Conservation (phyloP, 345 rosid species). For the Hypericum perforatum region DNA sequence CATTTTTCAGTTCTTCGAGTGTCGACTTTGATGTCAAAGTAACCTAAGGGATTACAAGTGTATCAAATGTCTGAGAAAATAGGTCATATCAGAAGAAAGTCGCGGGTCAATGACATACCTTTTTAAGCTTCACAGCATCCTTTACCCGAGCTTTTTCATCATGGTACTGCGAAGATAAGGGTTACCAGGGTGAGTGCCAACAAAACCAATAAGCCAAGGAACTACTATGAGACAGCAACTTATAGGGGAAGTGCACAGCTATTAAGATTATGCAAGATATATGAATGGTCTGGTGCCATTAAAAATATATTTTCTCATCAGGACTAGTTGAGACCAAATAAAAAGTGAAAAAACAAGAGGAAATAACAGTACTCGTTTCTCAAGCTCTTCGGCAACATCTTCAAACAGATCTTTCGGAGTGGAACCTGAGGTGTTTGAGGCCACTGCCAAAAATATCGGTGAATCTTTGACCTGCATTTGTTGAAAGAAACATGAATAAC, state of each 20-base stretch:
- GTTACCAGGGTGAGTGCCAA: not conserved
- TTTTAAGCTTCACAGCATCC: constrained; percentile 60
- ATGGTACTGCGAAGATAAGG: constrained; percentile 47
- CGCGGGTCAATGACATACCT: constrained; percentile 29
- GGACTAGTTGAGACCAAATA: not conserved
- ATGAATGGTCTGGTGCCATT: too few relatives aligned
- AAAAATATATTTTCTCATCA: too few relatives aligned
- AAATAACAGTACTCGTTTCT: constrained; percentile 45
- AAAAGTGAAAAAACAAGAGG: not conserved
- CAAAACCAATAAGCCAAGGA: not conserved
- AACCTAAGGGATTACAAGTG: constrained; percentile 37
- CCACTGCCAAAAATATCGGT: constrained; percentile 57
- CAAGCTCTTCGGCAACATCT: constrained; percentile 75
- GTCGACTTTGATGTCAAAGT: constrained; percentile 51
- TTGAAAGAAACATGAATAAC: not conserved
- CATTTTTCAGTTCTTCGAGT: constrained; percentile 61
- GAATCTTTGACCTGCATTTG: constrained; percentile 60
- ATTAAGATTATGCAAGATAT: too few relatives aligned
- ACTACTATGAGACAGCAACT: too few relatives aligned
- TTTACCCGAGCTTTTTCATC: constrained; percentile 69
- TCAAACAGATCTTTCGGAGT: constrained; percentile 88
- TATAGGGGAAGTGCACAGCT: too few relatives aligned
- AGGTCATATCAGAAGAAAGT: not conserved
- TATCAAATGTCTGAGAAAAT: constrained; percentile 18
- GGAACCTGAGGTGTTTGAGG: constrained; percentile 78